Percentiles rank a stretch among this genome's conserved stretches.
These are phyloP conservation scores for Corylus avellana DNA, from an alignment of 306 rosid species.

Conservation along the genomic window DNA sequence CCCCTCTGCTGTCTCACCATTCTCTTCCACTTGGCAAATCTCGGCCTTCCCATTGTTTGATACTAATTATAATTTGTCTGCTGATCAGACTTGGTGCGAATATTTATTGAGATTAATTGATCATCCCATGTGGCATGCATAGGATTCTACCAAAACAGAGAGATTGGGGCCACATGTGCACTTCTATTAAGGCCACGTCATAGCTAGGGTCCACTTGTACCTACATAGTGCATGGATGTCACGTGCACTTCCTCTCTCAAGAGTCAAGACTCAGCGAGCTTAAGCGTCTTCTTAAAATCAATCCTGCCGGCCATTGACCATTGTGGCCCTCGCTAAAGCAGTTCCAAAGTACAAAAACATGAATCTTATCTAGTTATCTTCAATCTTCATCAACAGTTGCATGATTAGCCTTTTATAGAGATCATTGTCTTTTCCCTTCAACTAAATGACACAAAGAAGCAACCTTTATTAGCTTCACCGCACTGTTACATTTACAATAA, in stretches of 20 bases:
- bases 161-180: constrained; percentile 21
- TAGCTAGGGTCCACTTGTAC: constrained; percentile 45
- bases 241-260: constrained; percentile 40
- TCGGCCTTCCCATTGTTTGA: constrained; percentile 41
- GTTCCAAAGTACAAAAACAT: constrained; percentile 47
- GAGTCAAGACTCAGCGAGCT: neutral
- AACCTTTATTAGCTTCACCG: neutral
- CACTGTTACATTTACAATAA: neutral
- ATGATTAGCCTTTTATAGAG: constrained; percentile 28
- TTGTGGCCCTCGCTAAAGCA: constrained; percentile 38
- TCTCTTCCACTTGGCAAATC: constrained; percentile 70
- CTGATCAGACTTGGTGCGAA: neutral
- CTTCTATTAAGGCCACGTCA: constrained; percentile 25
- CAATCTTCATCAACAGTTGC: constrained; percentile 18
- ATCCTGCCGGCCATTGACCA: constrained; percentile 56
- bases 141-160: neutral
- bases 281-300: constrained; percentile 31
- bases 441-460: constrained; percentile 1
- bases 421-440: neutral
- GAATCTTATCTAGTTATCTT: constrained; percentile 37
- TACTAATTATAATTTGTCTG: no score
- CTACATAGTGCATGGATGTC: constrained; percentile 28
- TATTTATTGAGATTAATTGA: neutral
- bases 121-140: neutral
- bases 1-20: constrained; percentile 74